Evolutionary conservation across 768 basidiomycete species (phyloP).

Genomic region (Rhizopogon sp.): DNA sequence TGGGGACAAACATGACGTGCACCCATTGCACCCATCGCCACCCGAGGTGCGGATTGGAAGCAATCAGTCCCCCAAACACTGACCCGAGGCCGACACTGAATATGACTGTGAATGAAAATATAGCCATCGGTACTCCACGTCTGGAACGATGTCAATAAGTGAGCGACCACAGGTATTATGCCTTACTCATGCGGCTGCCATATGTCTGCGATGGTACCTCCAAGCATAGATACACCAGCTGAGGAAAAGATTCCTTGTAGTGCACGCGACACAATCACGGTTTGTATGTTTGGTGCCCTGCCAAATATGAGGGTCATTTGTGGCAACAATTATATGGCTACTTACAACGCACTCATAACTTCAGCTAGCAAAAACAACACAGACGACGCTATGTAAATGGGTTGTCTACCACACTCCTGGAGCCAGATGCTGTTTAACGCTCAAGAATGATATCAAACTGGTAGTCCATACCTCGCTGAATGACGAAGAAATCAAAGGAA

Average conservation of each 20-base stretch:
- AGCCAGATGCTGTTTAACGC: not conserved
- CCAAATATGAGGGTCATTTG: not conserved
- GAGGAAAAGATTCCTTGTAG: constrained; percentile 61
- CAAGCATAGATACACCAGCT: constrained; percentile 61
- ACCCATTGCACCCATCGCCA: constrained; percentile 89
- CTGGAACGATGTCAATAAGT: constrained; percentile 27
- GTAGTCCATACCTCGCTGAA: constrained; percentile 46
- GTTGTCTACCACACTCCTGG: constrained; percentile 61
- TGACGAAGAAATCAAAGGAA: constrained; percentile 59
- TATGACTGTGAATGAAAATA: constrained; percentile 58
- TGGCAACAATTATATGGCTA: not conserved
- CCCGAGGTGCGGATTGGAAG: constrained; percentile 47
- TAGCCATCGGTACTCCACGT: constrained; percentile 71
- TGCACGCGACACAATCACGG: constrained; percentile 53
- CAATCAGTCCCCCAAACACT: constrained; percentile 57
- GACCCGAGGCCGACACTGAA: constrained; percentile 61
- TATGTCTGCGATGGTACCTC: constrained; percentile 68
- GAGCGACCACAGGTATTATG: not conserved
- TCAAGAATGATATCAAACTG: not conserved
- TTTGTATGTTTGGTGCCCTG: constrained; percentile 43
- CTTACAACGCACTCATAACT: constrained; percentile 31
- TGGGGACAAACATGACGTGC: constrained; percentile 45
- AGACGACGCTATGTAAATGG: constrained; percentile 50
- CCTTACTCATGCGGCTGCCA: constrained; percentile 58
- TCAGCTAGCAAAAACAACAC: constrained; percentile 48